Base-by-base conservation (phyloP, 805 yeast species). In the Wickerhamiella azymoides region DNA sequence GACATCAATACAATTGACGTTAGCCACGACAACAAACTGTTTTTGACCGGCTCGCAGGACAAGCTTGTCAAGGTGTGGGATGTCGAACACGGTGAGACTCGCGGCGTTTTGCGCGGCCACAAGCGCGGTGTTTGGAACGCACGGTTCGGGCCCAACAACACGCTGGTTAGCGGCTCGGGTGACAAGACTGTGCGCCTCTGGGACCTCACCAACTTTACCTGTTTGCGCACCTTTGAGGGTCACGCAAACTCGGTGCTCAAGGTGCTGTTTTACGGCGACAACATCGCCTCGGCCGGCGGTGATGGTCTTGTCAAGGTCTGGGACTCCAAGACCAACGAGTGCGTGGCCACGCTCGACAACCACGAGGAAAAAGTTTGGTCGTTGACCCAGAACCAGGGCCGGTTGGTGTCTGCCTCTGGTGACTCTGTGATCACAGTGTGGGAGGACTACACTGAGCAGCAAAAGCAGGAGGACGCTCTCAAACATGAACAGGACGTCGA, bases 311-410 rank as follows among this genome's bases (percentile, higher is more conserved):
- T 92, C 48, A 89, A 92, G 61, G 67, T 92, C 5, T 92, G 98
- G 98, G 93, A 85, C 57, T 61, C 71, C 44, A 67, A 75, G 33
- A 65, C 74, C 10, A 92, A 85, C 32, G 98, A 92, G 57, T 75
- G 85, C 57, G 63, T 80, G 17, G 77, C 79, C 48, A 89, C 97
- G 0, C 70, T 88, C 41, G 97, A 89, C 63, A 79, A 79, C 55
- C 99, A 92, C 60, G 84, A 79, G 50, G 92, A 89, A 62, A 77
- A 95, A 65, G 84, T 92, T 42, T 92, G 98, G 99, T 83, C 96
- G 0, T 62, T 92, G 45, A 77, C 81, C 47, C 67, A 72, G 1
- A 70, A 75, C 49, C 65, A 75, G 30, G 82, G 79, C 53, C 71
- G 72, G 48, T 71, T 92, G 48, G 74, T 84, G 0, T 76, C 84